Evolutionary conservation across 208 protist species (phyloP), one percentile per base, ranked within the genome.

Genomic region (Leishmania amazonensis): DNA sequence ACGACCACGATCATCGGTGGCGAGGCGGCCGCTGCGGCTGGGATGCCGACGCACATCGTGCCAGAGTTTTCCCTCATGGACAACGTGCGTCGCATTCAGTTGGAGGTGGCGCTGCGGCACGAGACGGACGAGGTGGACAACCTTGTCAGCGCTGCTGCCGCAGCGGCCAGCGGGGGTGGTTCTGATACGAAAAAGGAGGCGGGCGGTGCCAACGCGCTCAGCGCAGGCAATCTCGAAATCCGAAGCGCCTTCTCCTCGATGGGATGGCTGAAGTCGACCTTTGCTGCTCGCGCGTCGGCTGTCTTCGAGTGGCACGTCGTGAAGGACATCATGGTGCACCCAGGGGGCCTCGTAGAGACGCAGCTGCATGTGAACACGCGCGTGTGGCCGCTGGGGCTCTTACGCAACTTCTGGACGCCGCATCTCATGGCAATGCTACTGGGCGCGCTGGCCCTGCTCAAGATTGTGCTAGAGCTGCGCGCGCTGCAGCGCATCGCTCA

Each of bases 41-140:
- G 24, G 54, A 58, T 47, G 35, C 13, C 42, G 15, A 62, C 80
- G 31, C 76, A 73, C 49, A 58, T 82, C 58, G 75, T 84, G 35
- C 47, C 86, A 2, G 78, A 81, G 54, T 93, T 89, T 67, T 88
- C 88, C 11, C 79, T 93, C 42, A 80, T 91, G 67, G 90, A 90
- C 75, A 93, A 91, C 81, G 83, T 89, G 11, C 84, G 78, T 9
- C 28, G 42, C 4, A 85, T 93, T 73, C 83, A 62, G 21, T 83
- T 93, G 45, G 76, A 75, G 40, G 90, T 87, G 11, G 82, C 81
- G 3, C 76, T 93, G 54, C 84, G 81, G 21, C 90, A 91, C 77
- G 77, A 85, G 57, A 75, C 35, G 0, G 42, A 53, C 57, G 68
- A 45, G 42, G 68, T 73, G 68, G 68, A 51, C 40, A 38, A 7